Evolutionary conservation across 495 filamentous ascomycete genomes (phyloP).

Genomic region (Penicillium arizonense): DNA sequence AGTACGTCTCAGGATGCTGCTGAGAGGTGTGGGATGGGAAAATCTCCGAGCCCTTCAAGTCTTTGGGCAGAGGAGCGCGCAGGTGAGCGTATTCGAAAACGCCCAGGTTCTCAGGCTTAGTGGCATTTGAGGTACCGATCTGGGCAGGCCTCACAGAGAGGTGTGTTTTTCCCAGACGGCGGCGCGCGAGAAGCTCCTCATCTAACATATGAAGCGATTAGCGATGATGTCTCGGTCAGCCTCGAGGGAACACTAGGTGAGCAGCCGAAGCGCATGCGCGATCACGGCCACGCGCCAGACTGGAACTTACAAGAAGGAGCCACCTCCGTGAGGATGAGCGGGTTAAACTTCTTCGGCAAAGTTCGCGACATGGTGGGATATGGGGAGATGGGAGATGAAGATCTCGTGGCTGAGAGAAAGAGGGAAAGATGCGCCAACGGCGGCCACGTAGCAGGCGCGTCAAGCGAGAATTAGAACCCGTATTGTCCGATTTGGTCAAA

Average conservation of each 20-base stretch:
- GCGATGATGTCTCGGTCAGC: constrained; percentile 9
- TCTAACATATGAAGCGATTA: constrained; percentile 51
- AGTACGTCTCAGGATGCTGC: constrained; percentile 79
- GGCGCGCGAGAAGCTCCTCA: constrained; percentile 76
- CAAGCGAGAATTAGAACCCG: constrained; percentile 2
- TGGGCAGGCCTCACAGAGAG: constrained; percentile 74
- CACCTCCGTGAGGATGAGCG: constrained; percentile 69
- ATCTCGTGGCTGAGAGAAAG: constrained; percentile 22
- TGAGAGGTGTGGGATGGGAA: constrained; percentile 65
- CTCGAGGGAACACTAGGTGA: constrained; percentile 6
- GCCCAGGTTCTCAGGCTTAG: constrained; percentile 68
- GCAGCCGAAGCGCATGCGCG: constrained; percentile 8
- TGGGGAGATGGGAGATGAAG: constrained; percentile 3
- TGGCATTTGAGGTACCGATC: constrained; percentile 62
- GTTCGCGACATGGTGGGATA: constrained; percentile 56
- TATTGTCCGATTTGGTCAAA: too few relatives aligned
- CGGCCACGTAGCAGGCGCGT: constrained; percentile 54
- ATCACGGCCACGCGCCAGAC: constrained; percentile 19
- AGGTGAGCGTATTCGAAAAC: constrained; percentile 95
- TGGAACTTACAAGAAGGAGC: constrained; percentile 59
- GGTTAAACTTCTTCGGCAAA: constrained; percentile 73
- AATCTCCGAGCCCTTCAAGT: constrained; percentile 83
- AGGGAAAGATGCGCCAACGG: constrained; percentile 30
- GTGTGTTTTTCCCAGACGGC: constrained; percentile 89
- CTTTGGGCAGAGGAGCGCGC: constrained; percentile 83